Evolutionary conservation across 2,329 filamentous ascomycete species (phyloP).

Genomic region (Arthrobotrys musiformis): DNA sequence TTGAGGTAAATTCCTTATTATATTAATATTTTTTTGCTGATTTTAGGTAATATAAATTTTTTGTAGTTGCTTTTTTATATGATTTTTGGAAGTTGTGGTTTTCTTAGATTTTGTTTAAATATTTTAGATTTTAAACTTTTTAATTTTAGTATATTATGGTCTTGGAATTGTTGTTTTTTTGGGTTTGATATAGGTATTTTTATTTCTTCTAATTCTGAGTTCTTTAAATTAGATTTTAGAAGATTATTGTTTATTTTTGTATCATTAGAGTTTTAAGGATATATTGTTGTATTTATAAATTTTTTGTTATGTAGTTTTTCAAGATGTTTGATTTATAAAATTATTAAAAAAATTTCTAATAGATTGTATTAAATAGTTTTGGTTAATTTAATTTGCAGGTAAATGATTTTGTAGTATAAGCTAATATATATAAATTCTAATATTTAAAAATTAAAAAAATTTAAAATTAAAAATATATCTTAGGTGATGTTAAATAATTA

Average conservation of each 20-base stretch:
- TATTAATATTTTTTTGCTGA: no score
- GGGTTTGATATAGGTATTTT: no score
- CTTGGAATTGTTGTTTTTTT: no score
- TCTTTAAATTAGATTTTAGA: no score
- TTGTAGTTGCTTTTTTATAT: neutral
- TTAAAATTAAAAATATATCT: neutral
- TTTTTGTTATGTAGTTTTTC: neutral
- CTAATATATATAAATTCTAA: neutral
- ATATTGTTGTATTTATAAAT: no score
- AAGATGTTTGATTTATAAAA: neutral
- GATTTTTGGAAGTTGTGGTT: neutral
- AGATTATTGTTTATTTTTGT: no score
- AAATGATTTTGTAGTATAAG: neutral
- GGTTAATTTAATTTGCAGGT: neutral
- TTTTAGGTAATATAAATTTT: slow-evolving; percentile 11
- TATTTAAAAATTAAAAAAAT: slow-evolving; percentile 9
- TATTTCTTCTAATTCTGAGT: no score
- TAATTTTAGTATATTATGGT: neutral
- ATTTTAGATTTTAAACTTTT: neutral
- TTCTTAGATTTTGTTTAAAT: neutral
- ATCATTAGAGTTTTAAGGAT: no score
- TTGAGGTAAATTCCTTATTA: no score
- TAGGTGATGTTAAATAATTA: neutral
- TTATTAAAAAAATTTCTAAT: neutral
- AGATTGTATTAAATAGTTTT: no score